Base-by-base conservation (phyloP, 2,329 filamentous ascomycete species). In the Claviceps monticola region DNA sequence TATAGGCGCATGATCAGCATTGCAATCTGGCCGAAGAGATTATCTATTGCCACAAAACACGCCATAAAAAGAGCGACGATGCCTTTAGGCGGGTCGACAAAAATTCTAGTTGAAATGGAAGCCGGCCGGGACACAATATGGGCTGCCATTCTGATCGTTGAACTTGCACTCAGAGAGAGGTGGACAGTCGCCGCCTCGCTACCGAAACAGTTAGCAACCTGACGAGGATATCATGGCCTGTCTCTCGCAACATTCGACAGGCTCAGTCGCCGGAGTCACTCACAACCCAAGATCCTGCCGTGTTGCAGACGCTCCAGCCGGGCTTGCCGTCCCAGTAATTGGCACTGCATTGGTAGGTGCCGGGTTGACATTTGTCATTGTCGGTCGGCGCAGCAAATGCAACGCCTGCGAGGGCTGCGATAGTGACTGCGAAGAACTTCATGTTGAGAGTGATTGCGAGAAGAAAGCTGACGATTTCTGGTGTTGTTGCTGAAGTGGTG, bases 101-200 rank as follows among this genome's bases (percentile, higher is more conserved):
- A n/a, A 5, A 23, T 19, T 19, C 37, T 47, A 47, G n/a, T 36
- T 8, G 23, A 47, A 29, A 5, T 36, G 49, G 61, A 62, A 67
- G 48, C 55, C 54, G 38, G 62, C 58, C 13, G 64, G 64, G 6
- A 70, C 62, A 49, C 67, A 69, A 65, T 69, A 69, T 54, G 67
- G 67, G 62, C 64, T 67, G 47, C 54, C 49, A 60, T 61, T 69
- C 41, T 56, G 51, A 42, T 56, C 38, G 60, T 64, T 61, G 62
- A 69, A 69, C 60, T 63, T 62, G 60, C 67, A 69, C 39, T 56
- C 39, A 16, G 66, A 68, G 49, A 66, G 56, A 54, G 64, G 66
- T 13, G 66, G 66, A 54, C 67, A 69, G 50, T 53, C 51, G 11
- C 67, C 67, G 21, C 58, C 63, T 49, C 54, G 60, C 67, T 69